phyloP scores from a whole-genome alignment of 331 rosid genomes.

The Pyrus hybrid region DNA sequence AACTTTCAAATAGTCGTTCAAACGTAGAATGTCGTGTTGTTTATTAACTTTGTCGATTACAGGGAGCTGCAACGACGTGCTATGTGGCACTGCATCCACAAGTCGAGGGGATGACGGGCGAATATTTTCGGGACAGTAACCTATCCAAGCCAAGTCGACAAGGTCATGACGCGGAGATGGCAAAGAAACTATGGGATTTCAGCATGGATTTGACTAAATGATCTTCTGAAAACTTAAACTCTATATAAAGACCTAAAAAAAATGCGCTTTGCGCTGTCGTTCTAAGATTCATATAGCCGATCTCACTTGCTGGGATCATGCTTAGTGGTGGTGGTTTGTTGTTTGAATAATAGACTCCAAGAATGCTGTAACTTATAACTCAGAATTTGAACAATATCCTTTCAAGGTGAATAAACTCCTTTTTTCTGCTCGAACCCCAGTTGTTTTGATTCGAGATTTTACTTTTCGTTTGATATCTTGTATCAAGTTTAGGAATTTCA shows the following conservation, averaged over 20 bases:
- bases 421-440: not conserved
- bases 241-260: too few species aligned
- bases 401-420: not conserved
- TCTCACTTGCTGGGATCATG: too few species aligned
- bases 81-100: slow-evolving; percentile 76
- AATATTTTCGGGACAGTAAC: slow-evolving; percentile 63
- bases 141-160: slow-evolving; percentile 35
- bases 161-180: slow-evolving; percentile 51
- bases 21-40: not conserved
- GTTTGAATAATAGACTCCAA: too few species aligned
- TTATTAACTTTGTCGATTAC: not conserved
- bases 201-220: slow-evolving; percentile 43
- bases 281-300: too few species aligned
- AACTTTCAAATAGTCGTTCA: not conserved
- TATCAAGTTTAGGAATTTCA: too few species aligned
- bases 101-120: slow-evolving; percentile 69
- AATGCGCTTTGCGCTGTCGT: too few species aligned
- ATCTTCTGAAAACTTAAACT: not conserved
- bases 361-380: not conserved
- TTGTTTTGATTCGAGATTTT: not conserved
- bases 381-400: not conserved
- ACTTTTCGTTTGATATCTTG: too few species aligned
- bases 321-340: too few species aligned
- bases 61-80: slow-evolving; percentile 98
- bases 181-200: slow-evolving; percentile 80